Percentiles rank a stretch among this genome's conserved stretches.
These are phyloP conservation scores for Nelumbo lutea DNA, from an alignment of 164 flowering plant genomes.

Conservation along the genomic window DNA sequence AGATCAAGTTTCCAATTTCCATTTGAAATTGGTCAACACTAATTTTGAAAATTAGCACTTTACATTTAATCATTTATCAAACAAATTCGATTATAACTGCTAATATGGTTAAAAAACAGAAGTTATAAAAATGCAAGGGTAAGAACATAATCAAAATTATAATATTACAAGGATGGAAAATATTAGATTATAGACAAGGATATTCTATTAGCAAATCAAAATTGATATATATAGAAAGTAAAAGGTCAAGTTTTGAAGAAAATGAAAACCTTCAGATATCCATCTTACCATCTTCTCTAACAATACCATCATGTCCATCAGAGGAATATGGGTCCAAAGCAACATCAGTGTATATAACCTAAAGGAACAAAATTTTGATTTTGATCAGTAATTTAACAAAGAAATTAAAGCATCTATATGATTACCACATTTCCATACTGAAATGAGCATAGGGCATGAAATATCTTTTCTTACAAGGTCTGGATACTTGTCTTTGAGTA, in stretches of 20 bases:
- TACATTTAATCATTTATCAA: too few relatives aligned
- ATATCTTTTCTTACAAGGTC: constrained; percentile 67
- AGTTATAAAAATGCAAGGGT: too few relatives aligned
- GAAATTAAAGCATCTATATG: constrained; percentile 3
- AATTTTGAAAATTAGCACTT: too few relatives aligned
- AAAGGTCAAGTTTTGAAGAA: background rate
- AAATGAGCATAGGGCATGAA: background rate
- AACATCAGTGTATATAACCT: constrained; percentile 97
- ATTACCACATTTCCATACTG: constrained; percentile 1
- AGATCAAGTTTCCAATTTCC: too few relatives aligned
- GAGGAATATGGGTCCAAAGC: constrained; percentile 95
- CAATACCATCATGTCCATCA: constrained; percentile 98
- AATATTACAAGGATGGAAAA: too few relatives aligned
- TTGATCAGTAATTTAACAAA: constrained; percentile 1
- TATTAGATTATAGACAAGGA: too few relatives aligned
- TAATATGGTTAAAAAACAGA: too few relatives aligned
- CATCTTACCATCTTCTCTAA: constrained; percentile 90
- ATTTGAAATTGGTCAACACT: too few relatives aligned
- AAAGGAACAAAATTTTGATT: background rate
- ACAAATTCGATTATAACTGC: too few relatives aligned
- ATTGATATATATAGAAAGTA: background rate
- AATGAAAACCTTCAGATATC: background rate
- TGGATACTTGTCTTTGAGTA: constrained; percentile 86
- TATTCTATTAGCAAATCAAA: too few relatives aligned
- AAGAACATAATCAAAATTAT: too few relatives aligned